Base-by-base conservation (phyloP, 768 basidiomycete species). In the Mycena vitilis region DNA sequence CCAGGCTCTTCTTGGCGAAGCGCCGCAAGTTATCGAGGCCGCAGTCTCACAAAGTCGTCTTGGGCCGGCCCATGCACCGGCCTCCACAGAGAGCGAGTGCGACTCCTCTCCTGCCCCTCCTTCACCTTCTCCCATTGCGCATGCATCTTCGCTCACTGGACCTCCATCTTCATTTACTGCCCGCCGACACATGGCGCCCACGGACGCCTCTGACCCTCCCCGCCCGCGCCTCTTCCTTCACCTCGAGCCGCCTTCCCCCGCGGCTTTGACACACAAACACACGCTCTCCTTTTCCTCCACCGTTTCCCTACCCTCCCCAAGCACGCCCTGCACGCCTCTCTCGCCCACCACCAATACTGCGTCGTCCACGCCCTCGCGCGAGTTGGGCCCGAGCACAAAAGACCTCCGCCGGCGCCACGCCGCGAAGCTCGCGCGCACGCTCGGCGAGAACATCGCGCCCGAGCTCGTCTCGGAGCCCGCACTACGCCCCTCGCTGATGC, bases 371-470 rank as follows among this genome's bases (percentile, higher is more conserved):
- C 34, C 15, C 47, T 23, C 38, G 9, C 30, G 11, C 53, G 16
- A 34, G n/a, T 45, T 42, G 42, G 52, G 52, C 51, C 45, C 30
- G 18, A 30, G 40, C 30, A 12, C 44, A 10, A 65, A 59, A 34
- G 63, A 36, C 65, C 5, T 16, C 60, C 75, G 22, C 56, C 57
- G 20, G 69, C 64, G 61, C 60, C 73, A 6, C 56, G 66, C 2
- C 53, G 38, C 63, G n/a, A 69, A 69, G 57, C 57, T 69, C 63
- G 13, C 68, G 37, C 68, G 63, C 52, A 65, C 63, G 25, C 63
- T 64, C 37, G 59, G 54, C 36, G 68, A 69, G 42, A 69, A 69
- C 59, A 53, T 69, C 62, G 59, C 68, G 8, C 68, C 68, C 9
- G 68, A 65, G 25, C 52, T 69, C 58, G 38, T 61, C 38, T 18